Evolutionary conservation across 2,329 filamentous ascomycete species (phyloP), one percentile per base, ranked within the genome.

Genomic region (Diaporthe sp.): DNA sequence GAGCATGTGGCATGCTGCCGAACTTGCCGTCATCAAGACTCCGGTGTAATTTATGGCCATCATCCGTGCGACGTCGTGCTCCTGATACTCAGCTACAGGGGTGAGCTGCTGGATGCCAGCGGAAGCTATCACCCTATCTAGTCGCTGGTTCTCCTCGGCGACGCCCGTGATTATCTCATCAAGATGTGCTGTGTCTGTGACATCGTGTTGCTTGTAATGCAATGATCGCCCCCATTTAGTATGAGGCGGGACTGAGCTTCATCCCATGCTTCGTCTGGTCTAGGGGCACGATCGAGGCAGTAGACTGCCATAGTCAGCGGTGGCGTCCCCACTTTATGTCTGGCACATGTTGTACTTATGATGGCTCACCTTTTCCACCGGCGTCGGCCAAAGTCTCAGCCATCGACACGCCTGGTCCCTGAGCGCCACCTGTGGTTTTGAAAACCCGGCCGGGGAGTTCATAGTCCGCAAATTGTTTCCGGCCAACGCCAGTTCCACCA

Each of bases 321-420:
- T 72, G 37, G 53, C 12, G 13, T 2, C 5, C 37, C 2, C 12
- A 22, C 12, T 42, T 31, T 17, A 6, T 44, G n/a, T n/a, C n/a
- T 39, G 25, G 5, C 10, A 72, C 15, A n/a, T 28, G 9, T 37
- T 57, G 28, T 58, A n/a, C 8, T 10, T 22, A 53, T 53, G 31
- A 39, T 57, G 55, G 80, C 81, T 67, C 79, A 91, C 90, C 89
- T 78, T 86, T 94, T 34, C 93, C 94, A 28, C 94, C 94, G 34
- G 94, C 94, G 83, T 96, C 93, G 17, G 94, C 86, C 19, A 96
- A 84, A 1, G 92, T 93, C 79, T 96, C 93, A 1, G 93, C 90
- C 79, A 95, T 90, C 8, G 92, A 90, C 28, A 96, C 84, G n/a
- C 94, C 94, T 13, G 96, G 87, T 0, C 94, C 94, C 76, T 92